Evolutionary conservation across 129 eudicot genomes (phyloP).

Genomic region (Scalesia atractyloides): DNA sequence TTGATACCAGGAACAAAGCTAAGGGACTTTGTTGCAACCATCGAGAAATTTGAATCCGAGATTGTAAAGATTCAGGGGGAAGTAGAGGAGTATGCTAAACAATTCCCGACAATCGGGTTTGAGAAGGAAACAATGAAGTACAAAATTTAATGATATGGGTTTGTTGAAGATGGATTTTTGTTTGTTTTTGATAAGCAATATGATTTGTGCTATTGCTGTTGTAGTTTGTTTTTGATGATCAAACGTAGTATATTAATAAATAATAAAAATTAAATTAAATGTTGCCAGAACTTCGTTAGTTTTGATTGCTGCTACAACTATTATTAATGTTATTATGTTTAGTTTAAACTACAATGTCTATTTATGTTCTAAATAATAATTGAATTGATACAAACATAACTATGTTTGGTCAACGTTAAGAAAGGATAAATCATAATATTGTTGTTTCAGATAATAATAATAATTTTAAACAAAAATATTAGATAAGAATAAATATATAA

Average conservation of each 20-base stretch:
- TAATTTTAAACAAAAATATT: too few relatives aligned
- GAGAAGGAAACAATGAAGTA: slow-evolving; percentile 92
- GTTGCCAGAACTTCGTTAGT: neutral
- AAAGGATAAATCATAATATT: too few relatives aligned
- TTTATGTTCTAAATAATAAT: too few relatives aligned
- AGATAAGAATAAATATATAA: too few relatives aligned
- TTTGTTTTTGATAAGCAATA: slow-evolving; percentile 16
- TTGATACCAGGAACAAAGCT: slow-evolving; percentile 67
- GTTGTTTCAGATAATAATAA: too few relatives aligned
- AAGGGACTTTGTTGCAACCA: slow-evolving; percentile 84
- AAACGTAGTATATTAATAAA: neutral
- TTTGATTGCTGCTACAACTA: neutral
- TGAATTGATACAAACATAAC: too few relatives aligned
- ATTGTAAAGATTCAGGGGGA: slow-evolving; percentile 52
- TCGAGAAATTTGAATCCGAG: slow-evolving; percentile 51
- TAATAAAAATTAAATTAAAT: neutral
- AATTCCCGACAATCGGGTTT: slow-evolving; percentile 90
- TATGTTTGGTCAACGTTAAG: too few relatives aligned
- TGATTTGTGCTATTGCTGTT: neutral
- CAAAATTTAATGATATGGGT: slow-evolving; percentile 44
- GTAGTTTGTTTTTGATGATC: slow-evolving; percentile 1
- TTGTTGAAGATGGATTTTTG: slow-evolving; percentile 16
- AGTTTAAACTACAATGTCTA: too few relatives aligned
- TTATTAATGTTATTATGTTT: too few relatives aligned
- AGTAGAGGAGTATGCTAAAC: slow-evolving; percentile 91